phyloP scores from a whole-genome alignment of 306 rosid genomes.

The Vigna nakashimae region DNA sequence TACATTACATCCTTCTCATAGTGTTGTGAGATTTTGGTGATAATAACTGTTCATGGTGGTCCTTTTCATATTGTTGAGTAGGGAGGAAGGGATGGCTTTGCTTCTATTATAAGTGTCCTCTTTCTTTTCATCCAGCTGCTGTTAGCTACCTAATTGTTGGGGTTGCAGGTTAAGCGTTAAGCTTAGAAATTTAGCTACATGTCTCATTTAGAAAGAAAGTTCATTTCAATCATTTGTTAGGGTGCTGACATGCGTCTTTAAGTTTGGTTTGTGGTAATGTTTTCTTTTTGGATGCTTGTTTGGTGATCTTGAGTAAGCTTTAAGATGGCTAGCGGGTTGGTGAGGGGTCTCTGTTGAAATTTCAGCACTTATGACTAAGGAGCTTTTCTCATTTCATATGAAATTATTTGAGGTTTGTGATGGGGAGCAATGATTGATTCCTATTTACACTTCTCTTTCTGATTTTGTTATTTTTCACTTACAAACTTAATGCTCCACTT shows the following conservation, averaged over 20 bases:
- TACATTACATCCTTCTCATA: constrained; percentile 48
- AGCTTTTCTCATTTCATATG: constrained; percentile 13
- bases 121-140: constrained; percentile 41
- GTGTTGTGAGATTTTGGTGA: constrained; percentile 42
- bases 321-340: constrained; percentile 59
- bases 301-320: constrained; percentile 63
- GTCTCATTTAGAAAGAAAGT: constrained; percentile 13
- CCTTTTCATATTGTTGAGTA: constrained; percentile 60
- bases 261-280: constrained; percentile 35
- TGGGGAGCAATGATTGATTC: constrained; percentile 36
- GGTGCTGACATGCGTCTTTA: constrained; percentile 49
- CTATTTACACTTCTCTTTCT: neutral
- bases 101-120: constrained; percentile 68
- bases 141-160: constrained; percentile 53
- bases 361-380: constrained; percentile 33
- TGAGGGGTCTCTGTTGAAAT: constrained; percentile 55
- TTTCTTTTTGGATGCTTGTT: constrained; percentile 38
- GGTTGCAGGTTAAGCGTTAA: constrained; percentile 37
- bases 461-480: constrained; percentile 30
- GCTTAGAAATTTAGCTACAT: constrained; percentile 12
- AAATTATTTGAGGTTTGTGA: constrained; percentile 32
- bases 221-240: constrained; percentile 44
- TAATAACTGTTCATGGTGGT: constrained; percentile 45
- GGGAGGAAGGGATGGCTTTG: constrained; percentile 68
- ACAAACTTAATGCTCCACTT: neutral